Evolutionary conservation across 2,329 filamentous ascomycete species (phyloP).

Genomic region (Bipolaris cookei): DNA sequence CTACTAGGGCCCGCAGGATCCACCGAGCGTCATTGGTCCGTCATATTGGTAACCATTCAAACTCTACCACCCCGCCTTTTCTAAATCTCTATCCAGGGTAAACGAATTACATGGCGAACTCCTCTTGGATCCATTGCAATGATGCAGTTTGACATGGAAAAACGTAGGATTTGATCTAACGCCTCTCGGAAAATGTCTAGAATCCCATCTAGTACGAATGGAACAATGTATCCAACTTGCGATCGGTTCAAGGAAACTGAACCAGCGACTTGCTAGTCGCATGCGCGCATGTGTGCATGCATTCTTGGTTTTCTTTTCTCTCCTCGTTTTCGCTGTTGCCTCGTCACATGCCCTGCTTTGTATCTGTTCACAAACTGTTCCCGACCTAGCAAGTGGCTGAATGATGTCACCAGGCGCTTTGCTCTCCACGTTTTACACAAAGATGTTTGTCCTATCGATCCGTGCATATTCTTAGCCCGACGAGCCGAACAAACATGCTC

Average conservation of each 20-base stretch:
- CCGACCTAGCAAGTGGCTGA: not conserved
- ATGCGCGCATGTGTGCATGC: no score
- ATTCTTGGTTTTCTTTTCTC: not conserved
- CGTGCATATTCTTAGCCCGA: not conserved
- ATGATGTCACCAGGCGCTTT: no score
- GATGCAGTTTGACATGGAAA: not conserved
- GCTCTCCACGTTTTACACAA: not conserved
- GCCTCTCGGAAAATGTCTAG: no score
- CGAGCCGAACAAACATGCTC: no score
- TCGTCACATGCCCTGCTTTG: not conserved
- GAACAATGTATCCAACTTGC: no score
- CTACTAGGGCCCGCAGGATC: not conserved
- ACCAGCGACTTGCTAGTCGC: not conserved
- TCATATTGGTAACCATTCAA: constrained; percentile 8
- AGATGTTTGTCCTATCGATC: not conserved
- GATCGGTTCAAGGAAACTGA: no score
- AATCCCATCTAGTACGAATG: not conserved
- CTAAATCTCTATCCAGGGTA: not conserved
- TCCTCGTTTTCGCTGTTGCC: not conserved
- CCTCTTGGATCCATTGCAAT: constrained; percentile 1
- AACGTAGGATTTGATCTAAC: not conserved
- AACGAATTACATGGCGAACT: constrained; percentile 3
- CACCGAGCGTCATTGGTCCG: constrained; percentile 13
- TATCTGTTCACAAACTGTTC: not conserved
- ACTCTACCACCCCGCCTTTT: constrained; percentile 14